Percentiles rank a stretch among this genome's conserved stretches.
These are phyloP conservation scores for Asclepias syriaca DNA, from an alignment of 257 asterid species.

Conservation along the genomic window DNA sequence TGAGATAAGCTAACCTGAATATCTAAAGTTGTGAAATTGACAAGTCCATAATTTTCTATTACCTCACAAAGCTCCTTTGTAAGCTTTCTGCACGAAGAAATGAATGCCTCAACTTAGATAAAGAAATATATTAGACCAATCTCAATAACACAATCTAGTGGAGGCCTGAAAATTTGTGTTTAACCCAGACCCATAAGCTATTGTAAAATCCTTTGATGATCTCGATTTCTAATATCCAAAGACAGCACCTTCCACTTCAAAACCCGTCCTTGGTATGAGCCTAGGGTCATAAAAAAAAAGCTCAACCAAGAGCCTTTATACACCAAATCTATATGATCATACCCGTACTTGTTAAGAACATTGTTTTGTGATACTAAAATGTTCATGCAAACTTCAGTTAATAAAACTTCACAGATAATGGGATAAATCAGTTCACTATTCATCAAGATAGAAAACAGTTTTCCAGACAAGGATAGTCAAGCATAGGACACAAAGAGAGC, in stretches of 20 bases:
- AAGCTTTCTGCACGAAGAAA: conserved; percentile 56
- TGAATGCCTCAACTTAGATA: background rate
- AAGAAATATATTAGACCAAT: background rate
- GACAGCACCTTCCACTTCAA: background rate
- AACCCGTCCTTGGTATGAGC: background rate
- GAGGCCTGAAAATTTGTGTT: background rate
- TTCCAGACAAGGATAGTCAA: background rate
- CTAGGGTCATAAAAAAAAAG: background rate
- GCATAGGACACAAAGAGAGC: background rate
- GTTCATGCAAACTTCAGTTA: background rate
- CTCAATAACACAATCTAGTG: background rate
- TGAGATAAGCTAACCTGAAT: conserved; percentile 61
- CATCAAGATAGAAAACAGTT: background rate
- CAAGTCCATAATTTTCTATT: conserved; percentile 69
- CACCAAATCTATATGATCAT: background rate
- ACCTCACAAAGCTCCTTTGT: conserved; percentile 95
- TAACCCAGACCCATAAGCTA: background rate
- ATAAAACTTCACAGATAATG: background rate
- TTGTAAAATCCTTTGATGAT: background rate
- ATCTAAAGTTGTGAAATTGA: conserved; percentile 80
- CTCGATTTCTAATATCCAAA: background rate
- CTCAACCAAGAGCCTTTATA: background rate
- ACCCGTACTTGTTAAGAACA: background rate
- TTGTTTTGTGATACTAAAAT: background rate
- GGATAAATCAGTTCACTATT: background rate